Evolutionary conservation across 495 filamentous ascomycete species (phyloP).

Genomic region (Podospora australis): DNA sequence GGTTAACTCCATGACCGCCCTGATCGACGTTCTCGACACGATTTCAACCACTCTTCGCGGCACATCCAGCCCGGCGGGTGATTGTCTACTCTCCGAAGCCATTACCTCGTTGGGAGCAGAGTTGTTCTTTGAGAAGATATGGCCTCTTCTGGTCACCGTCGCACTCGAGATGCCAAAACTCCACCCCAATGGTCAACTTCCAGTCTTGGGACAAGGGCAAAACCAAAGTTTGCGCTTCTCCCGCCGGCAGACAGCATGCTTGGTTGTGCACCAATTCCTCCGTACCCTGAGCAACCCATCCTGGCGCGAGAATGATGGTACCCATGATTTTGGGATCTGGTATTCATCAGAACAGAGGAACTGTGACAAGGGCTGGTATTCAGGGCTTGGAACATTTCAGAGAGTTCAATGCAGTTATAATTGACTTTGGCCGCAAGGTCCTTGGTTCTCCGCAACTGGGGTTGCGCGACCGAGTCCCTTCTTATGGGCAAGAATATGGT

Average conservation of each 20-base stretch:
- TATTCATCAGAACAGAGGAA: slow-evolving; percentile 16
- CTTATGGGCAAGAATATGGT: too few species aligned
- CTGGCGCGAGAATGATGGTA: slow-evolving; percentile 16
- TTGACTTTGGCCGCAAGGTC: too few species aligned
- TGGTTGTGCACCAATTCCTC: slow-evolving; percentile 19
- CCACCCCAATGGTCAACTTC: neutral
- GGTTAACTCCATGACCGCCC: slow-evolving; percentile 36
- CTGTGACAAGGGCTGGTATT: too few species aligned
- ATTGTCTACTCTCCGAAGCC: slow-evolving; percentile 5
- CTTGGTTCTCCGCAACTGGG: too few species aligned
- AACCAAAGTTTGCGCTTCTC: slow-evolving; percentile 1
- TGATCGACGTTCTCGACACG: slow-evolving; percentile 39
- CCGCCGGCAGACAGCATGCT: slow-evolving; percentile 8
- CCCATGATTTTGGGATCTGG: slow-evolving; percentile 22
- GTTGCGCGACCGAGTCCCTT: too few species aligned
- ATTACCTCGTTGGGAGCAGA: neutral
- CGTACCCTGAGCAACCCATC: slow-evolving; percentile 7
- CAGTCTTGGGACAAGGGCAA: neutral
- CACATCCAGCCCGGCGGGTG: slow-evolving; percentile 6
- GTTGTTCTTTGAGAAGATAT: neutral
- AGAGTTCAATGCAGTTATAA: too few species aligned
- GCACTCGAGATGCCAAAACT: neutral
- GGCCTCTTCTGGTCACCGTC: neutral
- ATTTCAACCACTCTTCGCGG: slow-evolving; percentile 10
- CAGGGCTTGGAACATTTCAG: too few species aligned